A percentile compares a stretch with the other conserved stretches of the same genome.
Evolutionary conservation across 1,284 basidiomycete genomes (phyloP).

Genomic region (Trichosporon ovoides): DNA sequence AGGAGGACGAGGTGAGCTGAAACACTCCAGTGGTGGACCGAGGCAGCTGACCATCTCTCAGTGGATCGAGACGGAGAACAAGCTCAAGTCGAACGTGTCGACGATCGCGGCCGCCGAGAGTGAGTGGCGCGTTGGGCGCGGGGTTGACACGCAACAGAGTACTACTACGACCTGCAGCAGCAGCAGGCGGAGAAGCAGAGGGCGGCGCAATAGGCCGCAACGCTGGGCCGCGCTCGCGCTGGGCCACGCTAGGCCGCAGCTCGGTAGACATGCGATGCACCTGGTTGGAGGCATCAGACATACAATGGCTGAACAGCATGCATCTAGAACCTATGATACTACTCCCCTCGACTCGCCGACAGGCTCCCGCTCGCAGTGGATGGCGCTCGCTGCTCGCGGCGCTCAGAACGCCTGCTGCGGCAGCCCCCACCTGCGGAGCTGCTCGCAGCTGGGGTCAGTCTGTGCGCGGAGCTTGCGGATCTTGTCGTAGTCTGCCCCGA

Average conservation of each 20-base stretch:
- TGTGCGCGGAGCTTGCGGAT: constrained; percentile 35
- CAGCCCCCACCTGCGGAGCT: constrained; percentile 36
- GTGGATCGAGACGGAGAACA: constrained; percentile 12
- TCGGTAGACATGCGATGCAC: no score
- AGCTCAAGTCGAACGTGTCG: constrained; percentile 9
- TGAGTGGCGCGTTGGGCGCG: neutral
- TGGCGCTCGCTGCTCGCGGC: no score
- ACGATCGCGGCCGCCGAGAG: constrained; percentile 10
- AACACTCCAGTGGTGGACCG: neutral
- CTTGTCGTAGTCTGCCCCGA: constrained; percentile 83
- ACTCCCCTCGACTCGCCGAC: no score
- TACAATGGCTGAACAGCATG: neutral
- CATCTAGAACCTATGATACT: constrained; percentile 2
- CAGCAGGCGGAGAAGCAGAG: constrained; percentile 6
- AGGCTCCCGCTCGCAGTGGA: no score
- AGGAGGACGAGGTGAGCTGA: constrained; percentile 70
- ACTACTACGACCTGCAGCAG: constrained; percentile 13
- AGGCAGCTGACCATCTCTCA: neutral
- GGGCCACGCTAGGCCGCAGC: neutral
- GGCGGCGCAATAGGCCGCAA: neutral
- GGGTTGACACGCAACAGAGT: constrained; percentile 8
- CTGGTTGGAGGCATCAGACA: no score
- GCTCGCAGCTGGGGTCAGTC: constrained; percentile 60
- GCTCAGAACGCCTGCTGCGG: constrained; percentile 13
- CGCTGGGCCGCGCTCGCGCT: no score